phyloP scores from a whole-genome alignment of 768 basidiomycete species.

The Roridomyces roridus region DNA sequence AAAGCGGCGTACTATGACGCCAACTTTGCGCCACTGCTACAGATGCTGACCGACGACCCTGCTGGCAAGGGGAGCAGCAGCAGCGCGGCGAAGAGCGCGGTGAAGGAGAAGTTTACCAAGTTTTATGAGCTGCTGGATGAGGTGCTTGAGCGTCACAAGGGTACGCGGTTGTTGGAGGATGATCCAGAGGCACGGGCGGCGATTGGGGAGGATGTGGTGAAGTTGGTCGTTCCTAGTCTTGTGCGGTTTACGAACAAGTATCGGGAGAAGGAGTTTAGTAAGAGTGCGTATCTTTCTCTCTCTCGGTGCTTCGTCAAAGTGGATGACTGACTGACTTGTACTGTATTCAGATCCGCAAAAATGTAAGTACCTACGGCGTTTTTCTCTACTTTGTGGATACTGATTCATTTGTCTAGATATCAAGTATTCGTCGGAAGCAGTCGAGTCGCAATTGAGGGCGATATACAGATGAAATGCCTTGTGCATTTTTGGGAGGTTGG shows the following conservation, averaged over 20 bases:
- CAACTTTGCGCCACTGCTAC: slow-evolving; percentile 82
- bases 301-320: background rate
- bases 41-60: slow-evolving; percentile 68
- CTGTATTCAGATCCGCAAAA: slow-evolving; percentile 69
- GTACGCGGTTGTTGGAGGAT: slow-evolving; percentile 74
- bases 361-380: slow-evolving; percentile 49
- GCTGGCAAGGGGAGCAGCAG: slow-evolving; percentile 46
- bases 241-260: slow-evolving; percentile 78
- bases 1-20: slow-evolving; percentile 86
- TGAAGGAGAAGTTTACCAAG: slow-evolving; percentile 82
- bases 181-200: slow-evolving; percentile 64
- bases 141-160: slow-evolving; percentile 74
- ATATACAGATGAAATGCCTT: slow-evolving; percentile 53
- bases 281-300: slow-evolving; percentile 57
- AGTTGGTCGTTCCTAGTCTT: slow-evolving; percentile 77
- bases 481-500: background rate
- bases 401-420: slow-evolving; percentile 61
- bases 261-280: slow-evolving; percentile 83
- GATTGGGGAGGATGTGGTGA: slow-evolving; percentile 76
- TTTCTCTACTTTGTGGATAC: background rate
- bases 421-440: slow-evolving; percentile 76
- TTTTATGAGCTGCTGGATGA: slow-evolving; percentile 87
- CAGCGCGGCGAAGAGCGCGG: slow-evolving; percentile 57
- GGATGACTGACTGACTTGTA: slow-evolving; percentile 3
- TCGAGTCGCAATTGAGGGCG: slow-evolving; percentile 70